Conservation (phyloP, 805 yeast genomes). For the Pichia californica region DNA sequence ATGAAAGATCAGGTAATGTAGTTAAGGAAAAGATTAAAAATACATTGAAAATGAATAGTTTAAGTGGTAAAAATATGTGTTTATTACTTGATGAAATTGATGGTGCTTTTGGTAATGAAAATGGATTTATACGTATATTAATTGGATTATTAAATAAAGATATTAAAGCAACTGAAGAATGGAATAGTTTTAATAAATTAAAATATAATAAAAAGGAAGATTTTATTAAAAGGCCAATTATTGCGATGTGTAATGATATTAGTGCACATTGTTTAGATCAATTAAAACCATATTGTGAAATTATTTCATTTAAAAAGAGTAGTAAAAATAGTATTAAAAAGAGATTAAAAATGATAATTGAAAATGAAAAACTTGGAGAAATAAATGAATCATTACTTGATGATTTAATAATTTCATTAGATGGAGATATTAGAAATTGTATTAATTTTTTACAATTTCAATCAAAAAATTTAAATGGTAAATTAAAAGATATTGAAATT, state of each 20-base stretch:
- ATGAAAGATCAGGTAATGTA: conserved; percentile 53
- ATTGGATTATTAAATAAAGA: conserved; percentile 58
- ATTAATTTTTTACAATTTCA: conserved; percentile 76
- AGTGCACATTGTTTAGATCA: conserved; percentile 71
- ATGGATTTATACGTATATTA: conserved; percentile 51
- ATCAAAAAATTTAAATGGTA: conserved; percentile 8
- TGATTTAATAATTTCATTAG: conserved; percentile 62
- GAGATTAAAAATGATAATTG: conserved; percentile 46
- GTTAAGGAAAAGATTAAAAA: conserved; percentile 52
- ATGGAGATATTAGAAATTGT: conserved; percentile 82
- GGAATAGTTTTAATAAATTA: conserved; percentile 19
- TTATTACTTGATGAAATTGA: conserved; percentile 87
- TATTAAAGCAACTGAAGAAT: conserved; percentile 38
- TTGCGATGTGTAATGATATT: conserved; percentile 86
- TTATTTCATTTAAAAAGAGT: conserved; percentile 60
- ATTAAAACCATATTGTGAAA: conserved; percentile 66
- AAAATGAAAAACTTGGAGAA: conserved; percentile 42
- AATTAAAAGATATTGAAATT: conserved; percentile 49
- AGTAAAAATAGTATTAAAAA: conserved; percentile 38
- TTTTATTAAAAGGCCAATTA: conserved; percentile 72
- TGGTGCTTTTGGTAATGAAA: conserved; percentile 51
- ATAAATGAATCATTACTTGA: conserved; percentile 47
- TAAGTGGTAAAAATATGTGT: conserved; percentile 72
- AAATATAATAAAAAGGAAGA: conserved; percentile 17
- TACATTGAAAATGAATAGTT: conserved; percentile 58